These are phyloP conservation scores for Zymoseptoria passerinii DNA, from an alignment of 2,329 filamentous ascomycete species.

Conservation along the genomic window DNA sequence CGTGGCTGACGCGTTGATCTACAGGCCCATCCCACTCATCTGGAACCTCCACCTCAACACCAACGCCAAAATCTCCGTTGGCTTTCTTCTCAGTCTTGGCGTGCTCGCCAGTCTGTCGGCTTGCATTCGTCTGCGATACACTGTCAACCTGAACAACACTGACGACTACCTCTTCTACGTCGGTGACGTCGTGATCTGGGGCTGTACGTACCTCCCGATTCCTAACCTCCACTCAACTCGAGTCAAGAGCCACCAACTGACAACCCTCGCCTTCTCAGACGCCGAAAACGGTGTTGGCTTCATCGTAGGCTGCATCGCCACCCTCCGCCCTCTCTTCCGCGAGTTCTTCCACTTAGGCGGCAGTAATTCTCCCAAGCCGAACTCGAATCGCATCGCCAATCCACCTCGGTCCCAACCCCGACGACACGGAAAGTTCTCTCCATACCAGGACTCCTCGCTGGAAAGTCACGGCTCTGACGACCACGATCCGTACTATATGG, in stretches of 20 bases:
- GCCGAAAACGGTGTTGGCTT: slow-evolving; percentile 32
- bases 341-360: slow-evolving; percentile 16
- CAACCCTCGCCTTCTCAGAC: slow-evolving; percentile 4
- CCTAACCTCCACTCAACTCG: not conserved
- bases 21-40: slow-evolving; percentile 34
- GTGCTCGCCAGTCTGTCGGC: slow-evolving; percentile 28
- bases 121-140: slow-evolving; percentile 31
- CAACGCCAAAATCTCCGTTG: slow-evolving; percentile 34
- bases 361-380: not conserved
- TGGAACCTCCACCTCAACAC: slow-evolving; percentile 37
- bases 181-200: slow-evolving; percentile 31
- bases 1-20: not conserved
- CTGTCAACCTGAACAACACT: slow-evolving; percentile 27
- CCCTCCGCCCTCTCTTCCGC: slow-evolving; percentile 29
- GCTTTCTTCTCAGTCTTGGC: slow-evolving; percentile 31
- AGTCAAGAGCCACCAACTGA: not conserved
- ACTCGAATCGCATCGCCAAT: slow-evolving; percentile 5
- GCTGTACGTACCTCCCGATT: slow-evolving; percentile 13
- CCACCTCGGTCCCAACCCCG: slow-evolving; percentile 2
- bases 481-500: not conserved
- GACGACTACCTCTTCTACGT: slow-evolving; percentile 29
- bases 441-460: not conserved
- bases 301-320: slow-evolving; percentile 29
- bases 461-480: not conserved
- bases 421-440: not conserved